phyloP scores from a whole-genome alignment of 148 eudicot species.

The Chenopodium quinoa region DNA sequence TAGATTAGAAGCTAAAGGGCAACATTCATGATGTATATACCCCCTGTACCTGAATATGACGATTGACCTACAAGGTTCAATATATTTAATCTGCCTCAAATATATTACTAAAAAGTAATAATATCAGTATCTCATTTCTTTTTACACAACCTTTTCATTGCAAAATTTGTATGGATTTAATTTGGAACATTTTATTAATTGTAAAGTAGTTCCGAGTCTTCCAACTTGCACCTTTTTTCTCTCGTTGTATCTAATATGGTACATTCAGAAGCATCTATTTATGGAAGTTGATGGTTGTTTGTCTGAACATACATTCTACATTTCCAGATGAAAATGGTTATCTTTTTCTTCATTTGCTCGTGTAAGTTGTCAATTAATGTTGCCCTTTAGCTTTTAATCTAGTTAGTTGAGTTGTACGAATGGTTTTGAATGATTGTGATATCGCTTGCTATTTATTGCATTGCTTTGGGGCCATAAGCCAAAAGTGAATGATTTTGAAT shows the following conservation, averaged over 20 bases:
- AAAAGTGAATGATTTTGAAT: too few relatives aligned
- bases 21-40: background rate
- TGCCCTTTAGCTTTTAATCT: background rate
- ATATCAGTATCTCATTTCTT: background rate
- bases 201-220: background rate
- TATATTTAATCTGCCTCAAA: too few relatives aligned
- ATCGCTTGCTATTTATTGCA: background rate
- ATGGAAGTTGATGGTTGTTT: background rate
- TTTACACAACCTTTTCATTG: background rate
- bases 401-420: background rate
- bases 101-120: background rate
- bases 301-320: background rate
- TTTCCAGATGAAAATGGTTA: background rate
- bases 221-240: background rate
- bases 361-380: background rate
- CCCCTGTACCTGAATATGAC: background rate
- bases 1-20: too few relatives aligned
- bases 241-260: background rate
- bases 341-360: background rate
- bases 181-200: background rate
- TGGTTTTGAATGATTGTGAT: background rate
- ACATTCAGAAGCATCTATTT: background rate
- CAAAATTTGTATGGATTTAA: background rate
- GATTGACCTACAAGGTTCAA: background rate
- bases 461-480: background rate